These are phyloP conservation scores for Microsporum canis DNA, from an alignment of 2,329 filamentous ascomycete genomes.

Conservation along the genomic window DNA sequence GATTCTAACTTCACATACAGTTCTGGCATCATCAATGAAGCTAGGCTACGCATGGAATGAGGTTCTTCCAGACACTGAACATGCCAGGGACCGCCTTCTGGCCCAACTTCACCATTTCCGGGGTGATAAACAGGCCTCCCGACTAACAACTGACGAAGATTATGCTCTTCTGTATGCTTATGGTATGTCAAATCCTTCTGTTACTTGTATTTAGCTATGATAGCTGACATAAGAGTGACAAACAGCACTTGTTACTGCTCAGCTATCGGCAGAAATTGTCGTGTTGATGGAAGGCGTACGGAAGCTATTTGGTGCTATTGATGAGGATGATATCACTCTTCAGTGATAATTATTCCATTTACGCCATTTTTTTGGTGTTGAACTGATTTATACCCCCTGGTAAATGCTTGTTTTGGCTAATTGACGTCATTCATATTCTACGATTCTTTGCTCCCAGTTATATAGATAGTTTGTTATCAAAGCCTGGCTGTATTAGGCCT, in stretches of 20 bases:
- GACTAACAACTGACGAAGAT: slow-evolving; percentile 46
- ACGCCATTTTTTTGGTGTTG: too few species aligned
- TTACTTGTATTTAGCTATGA: neutral
- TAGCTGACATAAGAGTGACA: slow-evolving; percentile 6
- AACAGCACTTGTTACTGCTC: slow-evolving; percentile 50
- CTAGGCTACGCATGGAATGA: slow-evolving; percentile 88
- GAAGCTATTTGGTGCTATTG: slow-evolving; percentile 48
- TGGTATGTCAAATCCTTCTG: slow-evolving; percentile 37
- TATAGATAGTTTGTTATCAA: too few species aligned
- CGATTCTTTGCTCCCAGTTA: too few species aligned
- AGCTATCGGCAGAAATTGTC: slow-evolving; percentile 45
- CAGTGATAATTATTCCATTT: slow-evolving; percentile 24
- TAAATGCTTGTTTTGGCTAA: too few species aligned
- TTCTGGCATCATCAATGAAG: slow-evolving; percentile 86
- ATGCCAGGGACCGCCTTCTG: slow-evolving; percentile 68
- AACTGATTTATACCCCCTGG: too few species aligned
- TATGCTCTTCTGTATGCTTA: slow-evolving; percentile 92
- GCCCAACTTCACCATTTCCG: slow-evolving; percentile 82
- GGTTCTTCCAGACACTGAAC: slow-evolving; percentile 70
- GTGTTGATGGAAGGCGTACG: slow-evolving; percentile 46
- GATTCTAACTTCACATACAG: slow-evolving; percentile 36
- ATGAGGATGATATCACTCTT: slow-evolving; percentile 51
- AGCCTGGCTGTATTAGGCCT: too few species aligned
- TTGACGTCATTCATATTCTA: too few species aligned
- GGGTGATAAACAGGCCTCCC: slow-evolving; percentile 49